Evolutionary conservation across 805 yeast species (phyloP).

Genomic region (Candida chilensis): DNA sequence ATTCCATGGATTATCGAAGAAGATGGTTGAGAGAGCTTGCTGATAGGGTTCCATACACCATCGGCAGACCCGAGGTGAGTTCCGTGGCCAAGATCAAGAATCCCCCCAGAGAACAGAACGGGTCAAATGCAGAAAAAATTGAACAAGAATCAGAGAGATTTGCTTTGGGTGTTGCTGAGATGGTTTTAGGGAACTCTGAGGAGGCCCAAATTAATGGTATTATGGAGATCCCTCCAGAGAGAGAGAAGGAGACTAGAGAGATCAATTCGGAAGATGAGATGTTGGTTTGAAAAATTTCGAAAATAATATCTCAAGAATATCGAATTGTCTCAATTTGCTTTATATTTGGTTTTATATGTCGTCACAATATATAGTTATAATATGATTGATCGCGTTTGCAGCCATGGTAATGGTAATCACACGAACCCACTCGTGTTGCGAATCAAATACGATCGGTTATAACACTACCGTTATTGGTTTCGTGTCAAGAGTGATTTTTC

Average conservation of each 20-base stretch:
- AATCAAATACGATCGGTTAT: neutral
- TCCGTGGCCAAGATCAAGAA: neutral
- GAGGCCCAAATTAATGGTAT: no score
- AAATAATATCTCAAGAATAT: no score
- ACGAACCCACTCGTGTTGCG: neutral
- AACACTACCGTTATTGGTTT: neutral
- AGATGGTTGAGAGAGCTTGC: conserved; percentile 2
- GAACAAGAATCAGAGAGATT: neutral
- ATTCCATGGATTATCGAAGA: conserved; percentile 4
- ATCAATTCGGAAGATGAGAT: neutral
- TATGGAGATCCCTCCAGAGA: neutral
- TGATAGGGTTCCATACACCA: conserved; percentile 2
- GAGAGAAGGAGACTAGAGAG: neutral
- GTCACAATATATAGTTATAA: no score
- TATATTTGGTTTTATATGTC: no score
- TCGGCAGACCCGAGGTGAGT: conserved; percentile 1
- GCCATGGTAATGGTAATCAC: no score
- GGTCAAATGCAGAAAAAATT: neutral
- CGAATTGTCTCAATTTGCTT: no score
- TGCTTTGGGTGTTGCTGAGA: neutral
- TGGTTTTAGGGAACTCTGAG: neutral
- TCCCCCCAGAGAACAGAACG: neutral
- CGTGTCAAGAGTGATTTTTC: conserved; percentile 2
- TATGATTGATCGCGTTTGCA: no score
- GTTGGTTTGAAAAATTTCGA: no score